Evolutionary conservation across 2,329 filamentous ascomycete species (phyloP), one percentile per base, ranked within the genome.

Genomic region (Aspergillus arachidicola): DNA sequence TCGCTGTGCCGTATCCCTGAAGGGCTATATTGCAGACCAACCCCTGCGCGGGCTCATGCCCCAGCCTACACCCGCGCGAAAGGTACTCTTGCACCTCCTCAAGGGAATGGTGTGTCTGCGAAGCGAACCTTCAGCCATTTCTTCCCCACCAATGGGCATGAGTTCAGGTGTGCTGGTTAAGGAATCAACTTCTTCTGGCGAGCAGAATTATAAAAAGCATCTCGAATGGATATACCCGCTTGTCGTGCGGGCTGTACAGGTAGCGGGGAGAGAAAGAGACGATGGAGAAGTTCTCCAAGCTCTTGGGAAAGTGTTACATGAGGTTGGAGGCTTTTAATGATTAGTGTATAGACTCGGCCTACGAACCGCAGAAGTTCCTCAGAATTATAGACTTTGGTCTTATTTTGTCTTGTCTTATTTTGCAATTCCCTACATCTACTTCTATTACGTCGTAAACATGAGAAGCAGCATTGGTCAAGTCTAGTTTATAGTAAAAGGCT

Each of bases 1-100:
- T 2, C 89, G 95, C 3, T 88, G 91, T 14, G 93, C 91, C 0
- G 82, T 97, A 19, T 89, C 92, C 0, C 80, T 98, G n/a, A 89
- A 92, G 61, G 84, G 89, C 0, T 98, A 96, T 74, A 89, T 96
- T 53, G 91, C 93, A 4, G 95, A 99, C 76, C 94, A 97, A 73
- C 94, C 94, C 0, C 82, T 99, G 23, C 86, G 95, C 16, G 94
- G 95, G 0, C 86, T 89, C 57, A 95, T 96, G 88, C 95, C 95
- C 5, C 92, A 95, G 75, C 94, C 94, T 0, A 82, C 92, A 6
- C 89, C 88, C 10, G 92, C 97, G 72, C 86, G 92, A 50, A 89
- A 86, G 65, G 95, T 97, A 74, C 80, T 99, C 12, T 75, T 91
- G 5, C 90, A 91, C 71, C 84, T 94, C 28, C 81, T 98, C 21